A percentile compares a stretch with the other conserved stretches of the same genome.
phyloP scores from a whole-genome alignment of 257 asterid genomes.

The Cordia subcordata region DNA sequence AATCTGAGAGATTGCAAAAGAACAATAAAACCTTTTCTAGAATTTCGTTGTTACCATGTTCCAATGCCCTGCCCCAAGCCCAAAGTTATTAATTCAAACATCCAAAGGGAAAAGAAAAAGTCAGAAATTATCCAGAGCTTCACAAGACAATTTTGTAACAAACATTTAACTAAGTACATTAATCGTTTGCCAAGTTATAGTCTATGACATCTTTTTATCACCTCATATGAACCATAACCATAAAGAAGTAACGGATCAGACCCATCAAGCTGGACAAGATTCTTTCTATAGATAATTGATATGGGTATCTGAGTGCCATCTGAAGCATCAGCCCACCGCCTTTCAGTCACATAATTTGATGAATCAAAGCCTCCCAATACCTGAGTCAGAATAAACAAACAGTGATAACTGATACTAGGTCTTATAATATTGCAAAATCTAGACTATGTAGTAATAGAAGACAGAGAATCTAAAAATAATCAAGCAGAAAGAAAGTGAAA shows the following conservation, averaged over 20 bases:
- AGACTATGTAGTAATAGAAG: too few relatives aligned
- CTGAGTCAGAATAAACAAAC: conserved; percentile 27
- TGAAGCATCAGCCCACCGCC: conserved; percentile 86
- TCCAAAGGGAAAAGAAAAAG: background rate
- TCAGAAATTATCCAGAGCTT: background rate
- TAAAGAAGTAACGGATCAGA: conserved; percentile 83
- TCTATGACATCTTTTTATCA: conserved; percentile 30
- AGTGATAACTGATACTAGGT: background rate
- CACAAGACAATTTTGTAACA: background rate
- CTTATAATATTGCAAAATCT: background rate
- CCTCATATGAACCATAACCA: conserved; percentile 99
- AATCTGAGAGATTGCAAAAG: too few relatives aligned
- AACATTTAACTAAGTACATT: too few relatives aligned
- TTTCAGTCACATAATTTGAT: conserved; percentile 64
- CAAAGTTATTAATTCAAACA: background rate
- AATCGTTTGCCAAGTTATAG: background rate
- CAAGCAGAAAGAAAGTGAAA: too few relatives aligned
- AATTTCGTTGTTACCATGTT: background rate
- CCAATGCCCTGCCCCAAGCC: background rate
- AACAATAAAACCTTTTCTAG: background rate
- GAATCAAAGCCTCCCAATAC: conserved; percentile 89
- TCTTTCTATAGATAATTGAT: conserved; percentile 70
- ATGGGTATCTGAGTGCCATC: conserved; percentile 86
- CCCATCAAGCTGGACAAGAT: conserved; percentile 77
- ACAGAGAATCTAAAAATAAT: background rate